A percentile compares a stretch with the other conserved stretches of the same genome.
Conservation (phyloP, 352 stramenopile species). For the Globisporangium nagaii region DNA sequence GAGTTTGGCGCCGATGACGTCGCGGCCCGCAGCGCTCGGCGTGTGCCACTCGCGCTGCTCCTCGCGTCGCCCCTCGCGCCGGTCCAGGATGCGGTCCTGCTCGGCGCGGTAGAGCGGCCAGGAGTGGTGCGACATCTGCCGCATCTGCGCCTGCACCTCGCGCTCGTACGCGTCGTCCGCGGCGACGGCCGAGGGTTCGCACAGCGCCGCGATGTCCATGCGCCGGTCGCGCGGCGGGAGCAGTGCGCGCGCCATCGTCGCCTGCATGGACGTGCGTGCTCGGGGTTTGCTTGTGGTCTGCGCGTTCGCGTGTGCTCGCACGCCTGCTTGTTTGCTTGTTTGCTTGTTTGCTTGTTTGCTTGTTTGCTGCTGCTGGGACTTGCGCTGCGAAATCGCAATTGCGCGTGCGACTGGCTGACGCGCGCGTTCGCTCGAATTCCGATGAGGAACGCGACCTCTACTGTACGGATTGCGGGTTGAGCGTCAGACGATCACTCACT, state of each 20-base stretch:
- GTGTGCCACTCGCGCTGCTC: conserved; percentile 26
- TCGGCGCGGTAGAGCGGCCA: conserved; percentile 9
- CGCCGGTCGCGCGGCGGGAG: conserved; percentile 6
- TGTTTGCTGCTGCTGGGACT: neutral
- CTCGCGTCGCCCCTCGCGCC: conserved; percentile 8
- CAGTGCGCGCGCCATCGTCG: neutral
- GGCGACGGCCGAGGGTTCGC: neutral
- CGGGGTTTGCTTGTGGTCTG: neutral
- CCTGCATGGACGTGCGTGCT: neutral
- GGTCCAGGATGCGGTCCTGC: conserved; percentile 8
- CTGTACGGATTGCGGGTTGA: neutral
- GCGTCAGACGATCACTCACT: neutral
- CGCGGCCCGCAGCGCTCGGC: conserved; percentile 10
- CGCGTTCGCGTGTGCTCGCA: too few species aligned
- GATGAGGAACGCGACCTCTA: conserved; percentile 1
- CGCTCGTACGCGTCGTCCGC: neutral
- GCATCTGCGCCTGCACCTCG: conserved; percentile 6
- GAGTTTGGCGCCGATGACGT: too few species aligned
- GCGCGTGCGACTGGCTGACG: neutral
- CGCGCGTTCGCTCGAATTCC: neutral
- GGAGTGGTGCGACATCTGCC: conserved; percentile 8
- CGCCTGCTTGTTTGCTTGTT: neutral
- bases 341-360: neutral
- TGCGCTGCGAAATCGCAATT: neutral
- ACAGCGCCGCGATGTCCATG: conserved; percentile 11